A percentile compares a stretch with the other conserved stretches of the same genome.
These are phyloP conservation scores for Dittrichia graveolens DNA, from an alignment of 129 eudicot species.

Conservation along the genomic window DNA sequence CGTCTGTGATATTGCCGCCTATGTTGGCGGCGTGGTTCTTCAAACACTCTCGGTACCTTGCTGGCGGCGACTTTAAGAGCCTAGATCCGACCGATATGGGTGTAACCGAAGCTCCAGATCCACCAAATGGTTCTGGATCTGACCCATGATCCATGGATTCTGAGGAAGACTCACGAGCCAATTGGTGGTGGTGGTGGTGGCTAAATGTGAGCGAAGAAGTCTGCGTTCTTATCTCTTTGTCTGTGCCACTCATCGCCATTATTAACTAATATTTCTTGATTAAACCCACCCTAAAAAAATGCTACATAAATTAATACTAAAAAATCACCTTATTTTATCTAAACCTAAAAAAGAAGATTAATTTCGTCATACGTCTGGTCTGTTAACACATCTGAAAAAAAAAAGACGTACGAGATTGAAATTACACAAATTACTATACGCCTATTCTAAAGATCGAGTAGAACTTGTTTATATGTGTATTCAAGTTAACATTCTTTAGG, in stretches of 20 bases:
- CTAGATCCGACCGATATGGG: slow-evolving; percentile 62
- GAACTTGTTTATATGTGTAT: slow-evolving; percentile 1
- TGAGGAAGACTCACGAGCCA: slow-evolving; percentile 33
- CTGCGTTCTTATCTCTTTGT: slow-evolving; percentile 58
- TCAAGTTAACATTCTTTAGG: background rate
- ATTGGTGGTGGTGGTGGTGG: slow-evolving; percentile 30
- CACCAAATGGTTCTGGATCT: slow-evolving; percentile 39
- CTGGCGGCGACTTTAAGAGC: slow-evolving; percentile 33
- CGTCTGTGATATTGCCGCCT: slow-evolving; percentile 89
- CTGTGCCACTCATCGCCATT: slow-evolving; percentile 55
- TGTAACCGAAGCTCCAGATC: slow-evolving; percentile 39
- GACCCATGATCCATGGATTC: slow-evolving; percentile 47
- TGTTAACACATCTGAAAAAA: too few species aligned
- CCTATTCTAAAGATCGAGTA: background rate
- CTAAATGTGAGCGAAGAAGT: slow-evolving; percentile 34
- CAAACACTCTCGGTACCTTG: slow-evolving; percentile 74
- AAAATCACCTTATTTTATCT: background rate
- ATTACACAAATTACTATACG: too few species aligned
- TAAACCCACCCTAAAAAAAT: slow-evolving; percentile 30
- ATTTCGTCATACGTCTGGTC: too few species aligned
- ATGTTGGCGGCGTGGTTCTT: slow-evolving; percentile 89
- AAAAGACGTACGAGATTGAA: background rate
- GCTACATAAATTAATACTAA: slow-evolving; percentile 17
- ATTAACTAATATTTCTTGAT: slow-evolving; percentile 33
- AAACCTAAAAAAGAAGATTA: background rate